These are phyloP conservation scores for Aechmea fasciata DNA, from an alignment of 176 grass and related monocot genomes.

Conservation along the genomic window DNA sequence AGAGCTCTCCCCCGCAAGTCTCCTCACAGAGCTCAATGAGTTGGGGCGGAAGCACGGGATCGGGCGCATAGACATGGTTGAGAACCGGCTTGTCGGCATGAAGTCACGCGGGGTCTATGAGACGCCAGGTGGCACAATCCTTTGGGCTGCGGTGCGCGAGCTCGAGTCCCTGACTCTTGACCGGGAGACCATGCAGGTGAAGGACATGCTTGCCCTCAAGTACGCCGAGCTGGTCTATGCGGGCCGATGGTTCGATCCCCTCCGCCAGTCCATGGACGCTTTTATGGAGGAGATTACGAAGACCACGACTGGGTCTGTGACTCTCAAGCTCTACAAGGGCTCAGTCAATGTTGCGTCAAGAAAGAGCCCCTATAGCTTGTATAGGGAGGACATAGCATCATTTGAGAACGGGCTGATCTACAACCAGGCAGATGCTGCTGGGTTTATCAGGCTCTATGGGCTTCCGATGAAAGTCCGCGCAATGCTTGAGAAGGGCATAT, in stretches of 20 bases:
- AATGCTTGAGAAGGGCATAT: conserved; percentile 62
- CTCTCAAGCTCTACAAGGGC: conserved; percentile 83
- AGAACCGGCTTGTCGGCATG: conserved; percentile 89
- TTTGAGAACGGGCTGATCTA: conserved; percentile 88
- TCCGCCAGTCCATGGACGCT: conserved; percentile 48
- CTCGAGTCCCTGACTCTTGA: conserved; percentile 66
- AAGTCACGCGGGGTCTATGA: conserved; percentile 88
- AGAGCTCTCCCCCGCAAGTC: conserved; percentile 55
- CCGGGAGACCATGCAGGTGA: conserved; percentile 62
- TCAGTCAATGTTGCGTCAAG: conserved; percentile 38
- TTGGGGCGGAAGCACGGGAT: conserved; percentile 76
- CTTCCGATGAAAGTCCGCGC: conserved; percentile 63
- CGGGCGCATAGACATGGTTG: conserved; percentile 81
- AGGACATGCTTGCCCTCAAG: conserved; percentile 66
- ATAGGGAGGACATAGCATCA: conserved; percentile 83
- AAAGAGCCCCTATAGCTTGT: conserved; percentile 71
- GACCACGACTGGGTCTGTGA: conserved; percentile 52
- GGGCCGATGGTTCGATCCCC: conserved; percentile 73
- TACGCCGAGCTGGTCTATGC: conserved; percentile 84
- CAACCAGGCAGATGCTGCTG: conserved; percentile 69
- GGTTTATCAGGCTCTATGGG: conserved; percentile 80
- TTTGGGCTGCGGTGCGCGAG: conserved; percentile 58
- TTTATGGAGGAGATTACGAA: conserved; percentile 64
- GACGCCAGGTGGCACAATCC: conserved; percentile 90
- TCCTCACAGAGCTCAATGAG: conserved; percentile 68